Evolutionary conservation across 306 rosid species (phyloP).

Genomic region (Lathyrus aphaca): DNA sequence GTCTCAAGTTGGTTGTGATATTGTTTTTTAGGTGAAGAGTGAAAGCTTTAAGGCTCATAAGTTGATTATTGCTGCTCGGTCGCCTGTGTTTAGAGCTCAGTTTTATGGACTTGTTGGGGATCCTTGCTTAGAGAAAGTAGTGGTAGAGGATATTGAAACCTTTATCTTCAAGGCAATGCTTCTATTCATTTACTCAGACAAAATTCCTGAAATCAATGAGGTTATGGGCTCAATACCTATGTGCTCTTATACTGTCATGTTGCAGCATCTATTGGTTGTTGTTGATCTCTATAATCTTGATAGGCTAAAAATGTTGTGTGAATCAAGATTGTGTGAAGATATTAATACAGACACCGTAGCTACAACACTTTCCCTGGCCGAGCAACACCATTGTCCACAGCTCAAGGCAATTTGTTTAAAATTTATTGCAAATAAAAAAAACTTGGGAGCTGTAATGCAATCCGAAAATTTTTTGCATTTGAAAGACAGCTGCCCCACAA

Average conservation of each 20-base stretch:
- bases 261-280: slow-evolving; percentile 83
- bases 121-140: slow-evolving; percentile 60
- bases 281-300: slow-evolving; percentile 82
- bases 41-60: slow-evolving; percentile 83
- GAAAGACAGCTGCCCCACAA: slow-evolving; percentile 79
- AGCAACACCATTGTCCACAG: slow-evolving; percentile 76
- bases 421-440: slow-evolving; percentile 66
- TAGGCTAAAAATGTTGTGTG: slow-evolving; percentile 72
- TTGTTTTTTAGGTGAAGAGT: slow-evolving; percentile 72
- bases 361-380: slow-evolving; percentile 76
- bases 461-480: slow-evolving; percentile 79
- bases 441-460: slow-evolving; percentile 90
- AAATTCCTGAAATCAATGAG: slow-evolving; percentile 62
- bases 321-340: slow-evolving; percentile 71
- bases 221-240: slow-evolving; percentile 58
- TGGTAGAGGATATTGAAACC: slow-evolving; percentile 80
- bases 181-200: slow-evolving; percentile 71
- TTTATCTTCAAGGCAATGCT: slow-evolving; percentile 94
- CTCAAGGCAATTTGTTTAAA: slow-evolving; percentile 78
- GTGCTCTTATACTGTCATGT: slow-evolving; percentile 75
- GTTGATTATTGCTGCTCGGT: slow-evolving; percentile 84
- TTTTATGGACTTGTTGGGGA: slow-evolving; percentile 80
- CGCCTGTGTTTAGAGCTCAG: slow-evolving; percentile 82
- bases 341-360: slow-evolving; percentile 73
- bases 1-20: slow-evolving; percentile 73